Base-by-base conservation (phyloP, 192 early-diverging fungal species). In the Backusella macrospora region DNA sequence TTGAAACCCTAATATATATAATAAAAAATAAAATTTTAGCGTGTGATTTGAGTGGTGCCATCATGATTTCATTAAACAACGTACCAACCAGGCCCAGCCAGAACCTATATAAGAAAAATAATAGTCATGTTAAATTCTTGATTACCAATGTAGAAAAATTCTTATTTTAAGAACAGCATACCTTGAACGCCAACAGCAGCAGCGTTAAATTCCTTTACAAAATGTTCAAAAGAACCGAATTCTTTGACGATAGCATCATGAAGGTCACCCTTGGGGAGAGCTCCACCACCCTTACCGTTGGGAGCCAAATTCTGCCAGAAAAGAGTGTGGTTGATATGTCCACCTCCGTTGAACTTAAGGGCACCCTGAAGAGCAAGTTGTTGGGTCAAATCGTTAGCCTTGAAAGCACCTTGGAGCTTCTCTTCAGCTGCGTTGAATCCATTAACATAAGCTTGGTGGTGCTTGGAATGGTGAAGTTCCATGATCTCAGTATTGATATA, bases 281-380 rank as follows among this genome's bases (percentile, higher is more conserved):
- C 87, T 26, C 94, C 95, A 39, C 95, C 93, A 55, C 93, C 94
- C 62, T 88, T 77, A 55, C 85, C 90, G 73, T 88, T 89, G 40
- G 96, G 92, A 16, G 93, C 91, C 71, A 99, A 89, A 83, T 97
- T 97, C 76, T 88, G 87, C 97, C 97, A 99, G 89, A 97, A 99
- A 59, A 99, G 89, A 70, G 86, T 86, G 84, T 95, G 94, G 86
- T 97, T 97, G 80, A 94, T 89, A 72, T 92, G 93, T 16, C 92
- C 96, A 59, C 96, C 96, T 55, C 91, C 96, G 84, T 98, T 95
- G 84, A 98, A 97, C 82, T 93, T 96, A 70, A 98, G 79, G 13
- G 89, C 87, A 14, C 84, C 79, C 84, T 96, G 94, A 62, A 98
- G 73, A 26, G 87, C 80, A n/a, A 97, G 88, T 70, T 94, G 89